phyloP scores from a whole-genome alignment of 2,329 filamentous ascomycete genomes.

The Stagonosporopsis chrysanthemi region DNA sequence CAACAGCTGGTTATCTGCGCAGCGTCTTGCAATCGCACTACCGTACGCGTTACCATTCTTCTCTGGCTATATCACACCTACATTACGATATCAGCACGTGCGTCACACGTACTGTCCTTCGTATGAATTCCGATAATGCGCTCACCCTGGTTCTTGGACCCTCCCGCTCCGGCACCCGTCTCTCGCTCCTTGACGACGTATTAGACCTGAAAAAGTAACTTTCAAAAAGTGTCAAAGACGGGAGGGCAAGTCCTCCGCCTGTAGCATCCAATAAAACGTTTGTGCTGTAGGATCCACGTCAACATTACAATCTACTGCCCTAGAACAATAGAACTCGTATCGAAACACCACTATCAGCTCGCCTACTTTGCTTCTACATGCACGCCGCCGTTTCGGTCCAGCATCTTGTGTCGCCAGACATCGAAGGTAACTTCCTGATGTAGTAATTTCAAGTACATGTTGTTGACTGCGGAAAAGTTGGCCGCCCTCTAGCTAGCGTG shows the following conservation, averaged over 20 bases:
- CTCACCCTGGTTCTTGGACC: neutral
- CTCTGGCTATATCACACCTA: neutral
- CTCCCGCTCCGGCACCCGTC: neutral
- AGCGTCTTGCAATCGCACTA: neutral
- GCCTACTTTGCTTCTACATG: neutral
- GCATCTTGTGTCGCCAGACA: neutral
- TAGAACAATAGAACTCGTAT: neutral
- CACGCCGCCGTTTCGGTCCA: too few relatives aligned
- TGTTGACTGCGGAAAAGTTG: neutral
- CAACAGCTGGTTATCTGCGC: neutral
- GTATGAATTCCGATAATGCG: neutral
- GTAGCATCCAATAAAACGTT: neutral
- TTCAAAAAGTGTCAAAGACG: neutral
- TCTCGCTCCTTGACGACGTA: neutral
- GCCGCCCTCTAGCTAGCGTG: neutral
- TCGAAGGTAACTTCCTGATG: neutral
- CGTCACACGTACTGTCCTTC: neutral
- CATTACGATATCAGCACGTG: neutral
- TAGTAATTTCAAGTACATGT: neutral
- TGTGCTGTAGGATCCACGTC: neutral
- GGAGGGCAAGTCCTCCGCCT: neutral
- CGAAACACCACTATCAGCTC: too few relatives aligned
- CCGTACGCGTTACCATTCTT: neutral
- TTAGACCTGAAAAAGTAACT: neutral
- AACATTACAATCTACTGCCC: neutral